These are phyloP conservation scores for Beauveria rudraprayagi DNA, from an alignment of 2,329 filamentous ascomycete genomes.

Conservation along the genomic window DNA sequence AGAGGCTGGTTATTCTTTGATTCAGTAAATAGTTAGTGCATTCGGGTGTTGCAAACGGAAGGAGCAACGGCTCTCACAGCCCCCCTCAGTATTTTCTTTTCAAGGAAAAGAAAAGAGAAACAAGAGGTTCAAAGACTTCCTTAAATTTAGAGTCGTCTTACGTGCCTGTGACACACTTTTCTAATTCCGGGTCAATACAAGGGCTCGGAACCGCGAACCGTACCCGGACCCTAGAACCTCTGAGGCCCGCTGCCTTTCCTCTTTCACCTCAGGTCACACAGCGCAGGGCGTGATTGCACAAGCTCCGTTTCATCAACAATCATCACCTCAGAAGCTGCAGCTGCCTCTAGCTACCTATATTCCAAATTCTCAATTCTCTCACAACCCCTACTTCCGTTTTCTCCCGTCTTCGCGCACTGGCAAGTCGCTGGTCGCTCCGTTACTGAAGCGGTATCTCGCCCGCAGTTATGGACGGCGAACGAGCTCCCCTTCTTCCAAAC, in stretches of 20 bases:
- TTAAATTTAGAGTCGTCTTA: neutral
- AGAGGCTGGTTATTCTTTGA: too few relatives aligned
- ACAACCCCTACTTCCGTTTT: neutral
- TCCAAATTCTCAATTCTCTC: neutral
- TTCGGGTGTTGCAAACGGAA: too few relatives aligned
- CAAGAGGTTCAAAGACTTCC: too few relatives aligned
- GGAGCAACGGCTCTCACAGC: neutral
- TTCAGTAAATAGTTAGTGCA: too few relatives aligned
- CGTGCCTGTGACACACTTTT: neutral
- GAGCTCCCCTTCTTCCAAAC: neutral
- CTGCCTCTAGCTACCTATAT: too few relatives aligned
- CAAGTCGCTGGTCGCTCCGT: neutral
- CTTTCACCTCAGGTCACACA: neutral
- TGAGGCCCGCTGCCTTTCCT: neutral
- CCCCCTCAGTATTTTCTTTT: neutral
- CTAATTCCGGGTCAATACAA: neutral
- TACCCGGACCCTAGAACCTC: neutral
- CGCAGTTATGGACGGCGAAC: conserved; percentile 6
- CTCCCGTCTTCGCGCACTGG: neutral
- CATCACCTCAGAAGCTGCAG: neutral
- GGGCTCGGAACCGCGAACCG: neutral
- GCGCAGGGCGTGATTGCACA: neutral
- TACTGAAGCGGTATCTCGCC: neutral
- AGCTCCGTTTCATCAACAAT: neutral
- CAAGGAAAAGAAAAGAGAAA: too few relatives aligned